A percentile compares a stretch with the other conserved stretches of the same genome.
phyloP scores from a whole-genome alignment of 805 yeast genomes.

The Cyberlindnera petersonii region DNA sequence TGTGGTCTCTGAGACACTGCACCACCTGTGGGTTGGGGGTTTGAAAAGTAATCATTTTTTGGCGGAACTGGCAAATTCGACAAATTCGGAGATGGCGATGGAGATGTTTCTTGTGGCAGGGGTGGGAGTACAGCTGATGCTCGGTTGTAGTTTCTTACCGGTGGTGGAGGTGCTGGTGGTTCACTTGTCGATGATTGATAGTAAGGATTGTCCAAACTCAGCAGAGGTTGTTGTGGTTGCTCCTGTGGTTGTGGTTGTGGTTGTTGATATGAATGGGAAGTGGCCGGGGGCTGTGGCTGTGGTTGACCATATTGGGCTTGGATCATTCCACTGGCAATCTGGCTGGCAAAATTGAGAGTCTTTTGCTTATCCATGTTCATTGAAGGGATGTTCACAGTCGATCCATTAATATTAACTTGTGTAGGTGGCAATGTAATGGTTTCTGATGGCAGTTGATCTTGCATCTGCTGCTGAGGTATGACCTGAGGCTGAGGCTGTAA shows the following conservation, averaged over 20 bases:
- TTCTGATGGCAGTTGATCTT: slow-evolving; percentile 3
- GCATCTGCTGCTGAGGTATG: no score
- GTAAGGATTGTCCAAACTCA: slow-evolving; percentile 20
- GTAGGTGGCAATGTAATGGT: slow-evolving; percentile 14
- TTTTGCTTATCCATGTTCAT: slow-evolving; percentile 16
- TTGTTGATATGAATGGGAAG: no score
- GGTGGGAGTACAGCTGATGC: slow-evolving; percentile 8
- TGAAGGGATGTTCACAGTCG: slow-evolving; percentile 14
- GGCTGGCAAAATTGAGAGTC: slow-evolving; percentile 15
- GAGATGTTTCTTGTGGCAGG: slow-evolving; percentile 1
- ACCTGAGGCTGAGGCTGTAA: slow-evolving; percentile 2
- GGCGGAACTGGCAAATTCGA: slow-evolving; percentile 22
- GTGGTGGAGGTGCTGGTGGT: slow-evolving; percentile 12
- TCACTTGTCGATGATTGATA: slow-evolving; percentile 8
- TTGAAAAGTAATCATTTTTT: no score
- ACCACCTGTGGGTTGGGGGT: no score
- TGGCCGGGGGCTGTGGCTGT: no score
- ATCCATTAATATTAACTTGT: slow-evolving; percentile 12
- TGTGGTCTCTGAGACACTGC: neutral
- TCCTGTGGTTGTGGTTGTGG: slow-evolving; percentile 4
- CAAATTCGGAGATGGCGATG: slow-evolving; percentile 23
- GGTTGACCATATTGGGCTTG: slow-evolving; percentile 5
- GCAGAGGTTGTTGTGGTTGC: neutral
- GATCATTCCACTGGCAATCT: slow-evolving; percentile 10
- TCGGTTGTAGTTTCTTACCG: slow-evolving; percentile 13